Percentiles rank a stretch among this genome's conserved stretches.
Conservation (phyloP, 129 eudicot genomes). For the Sambucus nigra region DNA sequence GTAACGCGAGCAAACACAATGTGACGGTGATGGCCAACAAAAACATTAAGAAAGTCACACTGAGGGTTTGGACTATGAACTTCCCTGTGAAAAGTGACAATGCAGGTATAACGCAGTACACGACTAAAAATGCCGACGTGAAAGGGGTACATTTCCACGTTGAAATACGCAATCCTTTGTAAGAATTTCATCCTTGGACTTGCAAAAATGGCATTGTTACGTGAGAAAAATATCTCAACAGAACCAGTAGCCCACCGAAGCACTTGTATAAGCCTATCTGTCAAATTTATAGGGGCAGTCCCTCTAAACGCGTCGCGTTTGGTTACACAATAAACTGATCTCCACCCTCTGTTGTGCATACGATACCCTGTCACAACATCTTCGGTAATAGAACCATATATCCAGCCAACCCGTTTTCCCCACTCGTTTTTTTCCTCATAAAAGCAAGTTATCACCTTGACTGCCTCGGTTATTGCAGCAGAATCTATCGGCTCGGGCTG, state of each 20-base stretch:
- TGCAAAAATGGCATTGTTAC: conserved; percentile 46
- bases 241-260: conserved; percentile 60
- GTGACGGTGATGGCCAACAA: conserved; percentile 32
- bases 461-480: too few species aligned
- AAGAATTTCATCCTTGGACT: conserved; percentile 51
- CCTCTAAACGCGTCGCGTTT: too few species aligned
- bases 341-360: conserved; percentile 65
- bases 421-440: too few species aligned
- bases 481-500: too few species aligned
- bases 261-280: conserved; percentile 50
- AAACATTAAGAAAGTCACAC: conserved; percentile 31
- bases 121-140: conserved; percentile 44
- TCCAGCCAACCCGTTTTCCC: too few species aligned
- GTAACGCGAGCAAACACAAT: too few species aligned
- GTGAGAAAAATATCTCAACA: conserved; percentile 48
- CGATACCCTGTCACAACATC: too few species aligned
- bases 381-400: too few species aligned
- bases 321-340: conserved; percentile 59
- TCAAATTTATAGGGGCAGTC: conserved; percentile 53
- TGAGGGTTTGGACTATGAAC: conserved; percentile 50
- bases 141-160: too few species aligned
- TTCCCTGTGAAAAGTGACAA: conserved; percentile 47
- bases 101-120: too few species aligned
- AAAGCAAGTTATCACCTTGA: too few species aligned
- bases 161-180: conserved; percentile 51